These are phyloP conservation scores for Ascochyta viciae-villosae DNA, from an alignment of 2,329 filamentous ascomycete species.

Conservation along the genomic window DNA sequence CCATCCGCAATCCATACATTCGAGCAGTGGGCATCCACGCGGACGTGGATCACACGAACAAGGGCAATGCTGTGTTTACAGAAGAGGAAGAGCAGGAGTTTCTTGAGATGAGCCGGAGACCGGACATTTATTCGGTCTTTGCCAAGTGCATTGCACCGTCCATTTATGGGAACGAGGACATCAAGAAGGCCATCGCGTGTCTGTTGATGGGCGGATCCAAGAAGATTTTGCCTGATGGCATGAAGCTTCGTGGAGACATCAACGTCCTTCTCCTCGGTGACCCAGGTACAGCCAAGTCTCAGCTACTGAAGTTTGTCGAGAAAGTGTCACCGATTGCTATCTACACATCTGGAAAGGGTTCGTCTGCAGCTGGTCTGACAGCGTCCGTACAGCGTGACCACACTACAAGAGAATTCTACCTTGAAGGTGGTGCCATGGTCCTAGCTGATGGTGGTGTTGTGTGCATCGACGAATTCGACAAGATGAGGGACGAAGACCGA, in stretches of 20 bases:
- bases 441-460: conserved; percentile 95
- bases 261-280: conserved; percentile 97
- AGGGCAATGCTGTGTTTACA: conserved; percentile 82
- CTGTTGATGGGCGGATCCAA: conserved; percentile 93
- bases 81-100: conserved; percentile 99
- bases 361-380: conserved; percentile 94
- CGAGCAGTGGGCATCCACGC: conserved; percentile 91
- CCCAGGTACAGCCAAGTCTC: conserved; percentile 96
- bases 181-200: conserved; percentile 97
- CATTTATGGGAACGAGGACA: conserved; percentile 94
- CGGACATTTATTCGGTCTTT: conserved; percentile 91
- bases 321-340: conserved; percentile 96
- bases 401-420: conserved; percentile 92
- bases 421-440: conserved; percentile 98
- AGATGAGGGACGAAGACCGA: conserved; percentile 98
- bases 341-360: conserved; percentile 98
- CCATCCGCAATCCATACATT: conserved; percentile 93
- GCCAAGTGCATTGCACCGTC: conserved; percentile 93
- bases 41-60: conserved; percentile 87
- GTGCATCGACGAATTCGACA: conserved; percentile 99
- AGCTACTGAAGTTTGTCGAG: conserved; percentile 95
- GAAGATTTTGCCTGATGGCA: conserved; percentile 96
- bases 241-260: conserved; percentile 97
- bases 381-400: conserved; percentile 95
- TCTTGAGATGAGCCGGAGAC: conserved; percentile 83